A percentile compares a stretch with the other conserved stretches of the same genome.
Evolutionary conservation across 768 basidiomycete species (phyloP).

Genomic region (Podaxis mareebaensis): DNA sequence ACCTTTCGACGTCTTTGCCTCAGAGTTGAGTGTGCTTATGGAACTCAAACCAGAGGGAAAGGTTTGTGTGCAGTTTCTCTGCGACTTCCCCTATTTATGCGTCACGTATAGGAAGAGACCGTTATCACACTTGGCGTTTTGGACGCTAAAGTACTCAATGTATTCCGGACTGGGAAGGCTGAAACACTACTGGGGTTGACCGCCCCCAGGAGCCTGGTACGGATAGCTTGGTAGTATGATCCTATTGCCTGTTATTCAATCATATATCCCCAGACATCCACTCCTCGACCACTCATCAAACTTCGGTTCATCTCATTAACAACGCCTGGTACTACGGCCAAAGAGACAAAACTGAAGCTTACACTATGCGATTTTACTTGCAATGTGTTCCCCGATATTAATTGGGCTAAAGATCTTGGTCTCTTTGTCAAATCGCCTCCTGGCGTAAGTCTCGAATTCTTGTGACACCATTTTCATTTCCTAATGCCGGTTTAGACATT

Average conservation of each 20-base stretch:
- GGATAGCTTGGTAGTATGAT: constrained; percentile 22
- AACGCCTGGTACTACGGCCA: constrained; percentile 61
- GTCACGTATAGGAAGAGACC: constrained; percentile 30
- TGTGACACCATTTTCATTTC: background rate
- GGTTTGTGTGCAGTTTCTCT: constrained; percentile 39
- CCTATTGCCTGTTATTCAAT: background rate
- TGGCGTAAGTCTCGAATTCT: constrained; percentile 58
- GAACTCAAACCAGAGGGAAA: constrained; percentile 73
- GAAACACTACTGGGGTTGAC: constrained; percentile 56
- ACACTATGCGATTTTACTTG: constrained; percentile 65
- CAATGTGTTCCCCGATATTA: constrained; percentile 59
- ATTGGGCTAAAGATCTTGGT: constrained; percentile 62
- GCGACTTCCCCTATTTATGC: background rate
- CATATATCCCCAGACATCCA: constrained; percentile 36
- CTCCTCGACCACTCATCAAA: constrained; percentile 55
- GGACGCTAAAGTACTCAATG: constrained; percentile 60
- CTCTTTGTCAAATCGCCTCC: constrained; percentile 80
- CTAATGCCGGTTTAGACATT: constrained; percentile 57
- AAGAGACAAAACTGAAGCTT: constrained; percentile 75
- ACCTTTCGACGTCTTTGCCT: constrained; percentile 16
- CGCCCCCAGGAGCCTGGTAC: constrained; percentile 57
- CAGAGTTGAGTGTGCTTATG: constrained; percentile 32
- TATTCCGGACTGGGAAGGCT: constrained; percentile 31
- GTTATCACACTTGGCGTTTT: constrained; percentile 62
- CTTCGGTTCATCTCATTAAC: constrained; percentile 66